A percentile compares a stretch with the other conserved stretches of the same genome.
These are phyloP conservation scores for Acacia acuminata DNA, from an alignment of 306 rosid genomes.

Conservation along the genomic window DNA sequence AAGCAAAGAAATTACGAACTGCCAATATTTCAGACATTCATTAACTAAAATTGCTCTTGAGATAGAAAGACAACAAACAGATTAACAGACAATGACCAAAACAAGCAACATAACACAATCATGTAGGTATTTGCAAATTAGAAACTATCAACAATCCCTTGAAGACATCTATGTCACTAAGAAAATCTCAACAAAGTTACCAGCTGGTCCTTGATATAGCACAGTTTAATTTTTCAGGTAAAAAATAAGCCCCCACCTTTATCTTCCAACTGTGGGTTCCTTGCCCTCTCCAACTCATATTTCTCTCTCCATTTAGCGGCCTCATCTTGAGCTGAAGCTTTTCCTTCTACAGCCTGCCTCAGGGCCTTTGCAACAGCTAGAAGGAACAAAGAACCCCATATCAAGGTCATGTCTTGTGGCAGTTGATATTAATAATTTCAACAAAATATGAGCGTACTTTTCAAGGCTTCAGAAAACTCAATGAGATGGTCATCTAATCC, in stretches of 20 bases:
- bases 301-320: conserved; percentile 97
- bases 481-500: conserved; percentile 87
- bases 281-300: conserved; percentile 79
- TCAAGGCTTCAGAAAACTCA: conserved; percentile 95
- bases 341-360: conserved; percentile 86
- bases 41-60: conserved; percentile 1
- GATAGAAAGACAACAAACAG: conserved; percentile 22
- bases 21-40: neutral
- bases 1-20: conserved; percentile 16
- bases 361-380: conserved; percentile 93
- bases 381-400: conserved; percentile 38
- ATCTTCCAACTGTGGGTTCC: conserved; percentile 59
- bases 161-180: neutral
- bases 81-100: neutral
- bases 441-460: conserved; percentile 65
- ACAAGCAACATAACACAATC: conserved; percentile 16
- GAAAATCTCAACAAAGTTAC: neutral
- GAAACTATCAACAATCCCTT: neutral
- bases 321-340: conserved; percentile 93
- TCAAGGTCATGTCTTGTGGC: conserved; percentile 36
- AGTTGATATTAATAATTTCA: conserved; percentile 43
- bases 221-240: neutral
- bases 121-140: conserved; percentile 4
- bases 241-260: conserved; percentile 46
- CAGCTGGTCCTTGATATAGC: neutral